Conservation (phyloP, 78 protist genomes). For the Chrysochromulina parva region DNA sequence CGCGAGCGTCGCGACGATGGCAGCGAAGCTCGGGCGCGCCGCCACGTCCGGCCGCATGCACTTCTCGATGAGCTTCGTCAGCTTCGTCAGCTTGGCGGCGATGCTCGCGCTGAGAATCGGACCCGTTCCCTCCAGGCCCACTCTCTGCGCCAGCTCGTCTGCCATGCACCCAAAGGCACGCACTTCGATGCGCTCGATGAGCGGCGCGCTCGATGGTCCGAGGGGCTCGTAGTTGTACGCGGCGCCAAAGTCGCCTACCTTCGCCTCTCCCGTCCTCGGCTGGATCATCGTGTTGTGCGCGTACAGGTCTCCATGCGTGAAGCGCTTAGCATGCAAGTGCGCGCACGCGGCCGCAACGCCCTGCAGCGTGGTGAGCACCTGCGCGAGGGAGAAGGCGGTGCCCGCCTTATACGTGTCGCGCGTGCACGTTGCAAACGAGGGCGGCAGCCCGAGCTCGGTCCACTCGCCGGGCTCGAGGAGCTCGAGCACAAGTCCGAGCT, state of each 20-base stretch:
- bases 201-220: background rate
- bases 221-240: background rate
- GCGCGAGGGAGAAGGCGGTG: background rate
- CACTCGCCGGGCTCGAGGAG: background rate
- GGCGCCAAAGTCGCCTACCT: background rate
- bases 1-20: too few relatives aligned
- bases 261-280: too few relatives aligned
- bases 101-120: too few relatives aligned
- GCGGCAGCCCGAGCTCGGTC: background rate
- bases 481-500: background rate
- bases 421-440: slow-evolving; percentile 37
- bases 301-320: slow-evolving; percentile 14
- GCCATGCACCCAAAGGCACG: background rate
- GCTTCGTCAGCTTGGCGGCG: too few relatives aligned
- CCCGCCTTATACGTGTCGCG: slow-evolving; percentile 36
- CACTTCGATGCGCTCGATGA: background rate
- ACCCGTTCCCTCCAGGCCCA: background rate
- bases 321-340: background rate
- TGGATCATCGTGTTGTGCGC: slow-evolving; percentile 4
- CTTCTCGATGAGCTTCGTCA: too few relatives aligned
- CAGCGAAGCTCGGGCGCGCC: too few relatives aligned
- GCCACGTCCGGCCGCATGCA: too few relatives aligned
- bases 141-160: background rate
- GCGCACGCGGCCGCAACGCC: slow-evolving; percentile 9
- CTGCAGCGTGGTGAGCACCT: background rate